These are phyloP conservation scores for Penicillium simplicissimum DNA, from an alignment of 495 filamentous ascomycete genomes.

Conservation along the genomic window DNA sequence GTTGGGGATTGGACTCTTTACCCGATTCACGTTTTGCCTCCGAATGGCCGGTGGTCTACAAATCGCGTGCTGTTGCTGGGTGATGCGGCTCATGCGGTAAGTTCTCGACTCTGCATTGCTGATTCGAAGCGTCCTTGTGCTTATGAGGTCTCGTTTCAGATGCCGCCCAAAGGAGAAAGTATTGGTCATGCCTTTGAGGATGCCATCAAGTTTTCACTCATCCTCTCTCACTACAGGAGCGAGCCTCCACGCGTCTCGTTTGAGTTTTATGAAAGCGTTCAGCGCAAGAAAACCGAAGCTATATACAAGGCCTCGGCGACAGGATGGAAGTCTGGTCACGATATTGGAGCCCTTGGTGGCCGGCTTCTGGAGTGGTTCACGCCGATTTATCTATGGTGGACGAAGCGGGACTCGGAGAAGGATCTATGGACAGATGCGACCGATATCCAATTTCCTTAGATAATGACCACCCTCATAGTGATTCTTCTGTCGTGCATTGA, in stretches of 20 bases:
- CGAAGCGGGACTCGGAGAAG: background rate
- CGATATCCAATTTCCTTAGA: background rate
- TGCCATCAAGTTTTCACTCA: conserved; percentile 45
- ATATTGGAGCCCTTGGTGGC: background rate
- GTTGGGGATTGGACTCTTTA: conserved; percentile 51
- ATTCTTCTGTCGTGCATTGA: background rate
- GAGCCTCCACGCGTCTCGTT: background rate
- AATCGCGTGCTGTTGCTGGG: conserved; percentile 45
- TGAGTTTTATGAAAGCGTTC: background rate
- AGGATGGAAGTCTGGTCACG: background rate
- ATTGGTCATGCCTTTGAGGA: conserved; percentile 54
- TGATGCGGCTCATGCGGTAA: conserved; percentile 35
- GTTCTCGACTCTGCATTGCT: background rate
- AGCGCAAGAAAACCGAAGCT: conserved; percentile 2
- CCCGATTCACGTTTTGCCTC: conserved; percentile 49
- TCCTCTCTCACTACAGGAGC: conserved; percentile 19
- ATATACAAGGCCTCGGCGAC: background rate
- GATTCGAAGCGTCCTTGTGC: too few species aligned
- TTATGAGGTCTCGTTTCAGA: conserved; percentile 24
- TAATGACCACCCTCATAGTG: background rate
- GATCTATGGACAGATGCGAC: background rate
- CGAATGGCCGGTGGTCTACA: conserved; percentile 44
- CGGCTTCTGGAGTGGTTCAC: conserved; percentile 2
- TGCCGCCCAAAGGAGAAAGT: conserved; percentile 54
- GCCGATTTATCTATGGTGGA: conserved; percentile 1